These are phyloP conservation scores for Mucor plumbeus DNA, from an alignment of 371 early-diverging fungal genomes.

Conservation along the genomic window DNA sequence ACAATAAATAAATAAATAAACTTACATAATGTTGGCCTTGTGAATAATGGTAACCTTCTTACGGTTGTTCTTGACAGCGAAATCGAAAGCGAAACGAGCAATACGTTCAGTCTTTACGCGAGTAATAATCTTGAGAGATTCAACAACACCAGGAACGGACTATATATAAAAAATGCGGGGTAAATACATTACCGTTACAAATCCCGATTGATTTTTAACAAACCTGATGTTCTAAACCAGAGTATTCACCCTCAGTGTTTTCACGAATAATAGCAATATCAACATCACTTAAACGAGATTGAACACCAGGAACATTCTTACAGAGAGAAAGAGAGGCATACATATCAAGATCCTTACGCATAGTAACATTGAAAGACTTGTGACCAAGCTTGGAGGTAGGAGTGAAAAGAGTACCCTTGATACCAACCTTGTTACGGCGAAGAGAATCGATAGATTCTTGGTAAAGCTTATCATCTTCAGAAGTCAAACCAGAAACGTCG, in stretches of 20 bases:
- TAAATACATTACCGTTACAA: neutral
- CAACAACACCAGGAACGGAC: slow-evolving; percentile 96
- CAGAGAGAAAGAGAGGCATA: slow-evolving; percentile 91
- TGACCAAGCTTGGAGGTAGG: slow-evolving; percentile 87
- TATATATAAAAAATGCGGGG: slow-evolving; percentile 2
- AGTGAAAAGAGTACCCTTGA: slow-evolving; percentile 96
- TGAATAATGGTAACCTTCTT: slow-evolving; percentile 98
- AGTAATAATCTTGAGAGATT: slow-evolving; percentile 96
- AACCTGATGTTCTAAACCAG: slow-evolving; percentile 93
- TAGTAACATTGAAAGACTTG: slow-evolving; percentile 91
- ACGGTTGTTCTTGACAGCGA: slow-evolving; percentile 92
- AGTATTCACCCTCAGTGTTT: slow-evolving; percentile 99
- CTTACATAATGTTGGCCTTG: slow-evolving; percentile 98
- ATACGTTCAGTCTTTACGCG: slow-evolving; percentile 95
- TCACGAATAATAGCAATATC: slow-evolving; percentile 98
- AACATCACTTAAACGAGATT: slow-evolving; percentile 87
- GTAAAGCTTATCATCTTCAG: slow-evolving; percentile 72
- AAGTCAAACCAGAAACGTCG: slow-evolving; percentile 88
- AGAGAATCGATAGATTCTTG: slow-evolving; percentile 90
- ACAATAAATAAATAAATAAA: neutral
- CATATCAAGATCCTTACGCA: slow-evolving; percentile 97
- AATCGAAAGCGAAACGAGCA: slow-evolving; percentile 97
- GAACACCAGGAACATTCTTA: slow-evolving; percentile 83
- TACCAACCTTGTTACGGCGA: slow-evolving; percentile 92
- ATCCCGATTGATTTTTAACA: slow-evolving; percentile 8